Evolutionary conservation across 2,329 filamentous ascomycete species (phyloP).

Genomic region (Chaetothyriales sp.): DNA sequence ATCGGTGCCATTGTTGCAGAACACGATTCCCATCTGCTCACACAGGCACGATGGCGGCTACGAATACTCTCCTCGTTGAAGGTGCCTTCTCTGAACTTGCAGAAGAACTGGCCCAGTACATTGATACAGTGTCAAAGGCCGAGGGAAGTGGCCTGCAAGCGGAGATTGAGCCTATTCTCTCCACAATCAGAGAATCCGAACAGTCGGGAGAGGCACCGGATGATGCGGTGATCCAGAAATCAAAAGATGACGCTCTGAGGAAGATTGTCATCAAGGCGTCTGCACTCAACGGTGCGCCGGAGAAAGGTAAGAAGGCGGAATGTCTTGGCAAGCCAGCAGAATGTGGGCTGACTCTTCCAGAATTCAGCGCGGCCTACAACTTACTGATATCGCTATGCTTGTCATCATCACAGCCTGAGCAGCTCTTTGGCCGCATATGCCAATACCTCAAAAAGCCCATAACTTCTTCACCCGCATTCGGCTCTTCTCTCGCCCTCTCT

Average conservation of each 20-base stretch:
- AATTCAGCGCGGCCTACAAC: conserved; percentile 93
- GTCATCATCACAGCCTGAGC: conserved; percentile 71
- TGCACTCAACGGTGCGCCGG: conserved; percentile 68
- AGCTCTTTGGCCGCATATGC: conserved; percentile 79
- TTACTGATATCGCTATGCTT: conserved; percentile 86
- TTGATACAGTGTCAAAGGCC: conserved; percentile 66
- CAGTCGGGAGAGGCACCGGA: conserved; percentile 40
- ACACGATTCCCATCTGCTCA: not conserved
- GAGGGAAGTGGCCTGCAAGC: conserved; percentile 40
- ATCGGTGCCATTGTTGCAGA: not conserved
- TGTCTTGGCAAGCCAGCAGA: not conserved
- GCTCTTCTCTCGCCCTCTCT: conserved; percentile 71
- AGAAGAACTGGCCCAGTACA: conserved; percentile 86
- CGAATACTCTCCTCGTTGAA: conserved; percentile 62
- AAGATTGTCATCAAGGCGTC: conserved; percentile 72
- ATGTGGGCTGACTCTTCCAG: conserved; percentile 31
- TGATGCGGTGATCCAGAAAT: conserved; percentile 25
- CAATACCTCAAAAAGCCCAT: conserved; percentile 72
- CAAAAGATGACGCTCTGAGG: conserved; percentile 74
- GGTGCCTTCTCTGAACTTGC: conserved; percentile 86
- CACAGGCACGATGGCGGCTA: conserved; percentile 40
- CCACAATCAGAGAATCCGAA: conserved; percentile 40
- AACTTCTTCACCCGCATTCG: conserved; percentile 71
- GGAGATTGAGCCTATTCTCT: conserved; percentile 58
- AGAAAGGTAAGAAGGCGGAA: conserved; percentile 49